These are phyloP conservation scores for Tilletia caries DNA, from an alignment of 1,284 basidiomycete genomes.

Conservation along the genomic window DNA sequence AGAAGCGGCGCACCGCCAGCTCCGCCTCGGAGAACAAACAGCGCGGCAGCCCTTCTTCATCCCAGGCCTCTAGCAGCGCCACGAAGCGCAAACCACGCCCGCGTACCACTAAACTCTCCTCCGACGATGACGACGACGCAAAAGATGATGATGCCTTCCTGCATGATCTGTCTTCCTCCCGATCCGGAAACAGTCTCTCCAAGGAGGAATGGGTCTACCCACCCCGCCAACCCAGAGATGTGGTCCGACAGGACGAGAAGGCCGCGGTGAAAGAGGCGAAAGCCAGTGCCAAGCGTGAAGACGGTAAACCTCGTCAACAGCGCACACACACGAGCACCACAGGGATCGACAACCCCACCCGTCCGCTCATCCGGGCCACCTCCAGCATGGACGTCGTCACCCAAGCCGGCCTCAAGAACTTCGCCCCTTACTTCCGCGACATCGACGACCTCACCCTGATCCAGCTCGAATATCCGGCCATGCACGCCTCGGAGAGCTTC, in stretches of 20 bases:
- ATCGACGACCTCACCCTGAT: conserved; percentile 29
- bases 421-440: conserved; percentile 35
- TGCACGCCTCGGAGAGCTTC: conserved; percentile 24
- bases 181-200: not conserved
- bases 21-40: conserved; percentile 15
- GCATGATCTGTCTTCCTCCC: no score
- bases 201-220: not conserved
- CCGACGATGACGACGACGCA: not conserved
- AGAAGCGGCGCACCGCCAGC: not conserved
- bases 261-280: conserved; percentile 11
- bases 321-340: not conserved
- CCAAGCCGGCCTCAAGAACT: conserved; percentile 28
- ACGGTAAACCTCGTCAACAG: not conserved
- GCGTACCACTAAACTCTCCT: not conserved
- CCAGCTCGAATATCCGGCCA: conserved; percentile 6
- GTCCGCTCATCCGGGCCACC: not conserved
- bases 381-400: conserved; percentile 23
- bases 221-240: not conserved
- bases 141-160: not conserved
- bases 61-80: conserved; percentile 1
- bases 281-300: not conserved
- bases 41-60: conserved; percentile 3
- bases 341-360: not conserved
- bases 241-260: not conserved
- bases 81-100: not conserved